These are phyloP conservation scores for Penicillium palitans DNA, from an alignment of 2,329 filamentous ascomycete genomes.

Conservation along the genomic window DNA sequence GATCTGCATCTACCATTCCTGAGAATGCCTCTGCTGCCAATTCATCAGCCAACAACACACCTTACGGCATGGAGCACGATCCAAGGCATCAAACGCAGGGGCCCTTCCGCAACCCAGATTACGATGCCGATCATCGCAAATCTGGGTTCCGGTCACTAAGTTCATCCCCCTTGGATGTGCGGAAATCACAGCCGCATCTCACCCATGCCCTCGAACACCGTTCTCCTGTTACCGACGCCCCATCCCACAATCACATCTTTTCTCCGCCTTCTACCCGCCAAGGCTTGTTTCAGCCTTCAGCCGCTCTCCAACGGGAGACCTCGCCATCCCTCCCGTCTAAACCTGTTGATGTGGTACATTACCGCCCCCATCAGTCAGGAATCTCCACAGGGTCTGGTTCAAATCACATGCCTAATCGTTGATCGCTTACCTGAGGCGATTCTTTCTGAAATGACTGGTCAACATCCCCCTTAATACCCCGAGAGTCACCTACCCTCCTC, in stretches of 20 bases:
- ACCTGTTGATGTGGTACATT: slow-evolving; percentile 34
- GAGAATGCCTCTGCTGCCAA: slow-evolving; percentile 45
- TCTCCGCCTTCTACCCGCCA: slow-evolving; percentile 39
- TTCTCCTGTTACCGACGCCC: slow-evolving; percentile 23
- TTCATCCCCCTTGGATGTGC: slow-evolving; percentile 42
- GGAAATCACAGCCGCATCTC: slow-evolving; percentile 37
- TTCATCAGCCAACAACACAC: slow-evolving; percentile 48
- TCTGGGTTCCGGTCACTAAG: slow-evolving; percentile 41
- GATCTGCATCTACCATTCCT: slow-evolving; percentile 50
- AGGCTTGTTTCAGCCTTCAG: slow-evolving; percentile 35
- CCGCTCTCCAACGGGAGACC: slow-evolving; percentile 31
- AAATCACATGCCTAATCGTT: slow-evolving; percentile 38
- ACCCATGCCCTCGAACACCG: slow-evolving; percentile 29
- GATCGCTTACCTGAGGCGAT: slow-evolving; percentile 5
- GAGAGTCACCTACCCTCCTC: background rate
- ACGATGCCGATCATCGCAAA: slow-evolving; percentile 34
- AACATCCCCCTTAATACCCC: slow-evolving; percentile 9
- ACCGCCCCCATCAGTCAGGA: slow-evolving; percentile 28
- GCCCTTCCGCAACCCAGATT: slow-evolving; percentile 34
- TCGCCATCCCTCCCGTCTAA: slow-evolving; percentile 35
- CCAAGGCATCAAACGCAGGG: slow-evolving; percentile 25
- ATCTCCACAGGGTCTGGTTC: slow-evolving; percentile 32
- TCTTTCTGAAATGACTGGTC: slow-evolving; percentile 1
- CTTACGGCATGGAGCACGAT: slow-evolving; percentile 43
- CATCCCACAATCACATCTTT: slow-evolving; percentile 32